Percentiles rank a stretch among this genome's conserved stretches.
Conservation (phyloP, 208 protist species). For the Crithidia expoeki region DNA sequence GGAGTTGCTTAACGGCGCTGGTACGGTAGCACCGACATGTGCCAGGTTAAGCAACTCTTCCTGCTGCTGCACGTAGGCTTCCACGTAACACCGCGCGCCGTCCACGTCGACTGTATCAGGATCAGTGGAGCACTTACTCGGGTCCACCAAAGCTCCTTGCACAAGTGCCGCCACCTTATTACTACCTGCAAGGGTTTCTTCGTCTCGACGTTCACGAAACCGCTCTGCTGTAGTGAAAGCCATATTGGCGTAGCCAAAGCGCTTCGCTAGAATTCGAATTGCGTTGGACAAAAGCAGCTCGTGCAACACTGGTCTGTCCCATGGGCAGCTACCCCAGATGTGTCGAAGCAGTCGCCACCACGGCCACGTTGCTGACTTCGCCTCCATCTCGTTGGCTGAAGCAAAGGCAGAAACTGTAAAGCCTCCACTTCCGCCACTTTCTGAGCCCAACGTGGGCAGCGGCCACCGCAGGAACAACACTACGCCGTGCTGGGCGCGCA, state of each 20-base stretch:
- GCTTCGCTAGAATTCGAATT: constrained; percentile 53
- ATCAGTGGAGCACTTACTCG: constrained; percentile 22
- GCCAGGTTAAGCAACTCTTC: not conserved
- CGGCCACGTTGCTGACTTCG: constrained; percentile 10
- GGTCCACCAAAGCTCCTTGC: constrained; percentile 12
- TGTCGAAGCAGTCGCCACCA: constrained; percentile 62
- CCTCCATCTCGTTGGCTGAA: constrained; percentile 2
- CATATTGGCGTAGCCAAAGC: constrained; percentile 50
- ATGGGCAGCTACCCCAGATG: constrained; percentile 47
- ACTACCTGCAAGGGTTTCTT: not conserved
- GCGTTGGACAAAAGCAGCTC: constrained; percentile 79
- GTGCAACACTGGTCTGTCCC: constrained; percentile 31
- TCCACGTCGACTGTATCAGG: constrained; percentile 42
- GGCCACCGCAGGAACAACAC: constrained; percentile 74
- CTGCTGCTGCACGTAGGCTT: constrained; percentile 39
- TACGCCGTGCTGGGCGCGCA: constrained; percentile 54
- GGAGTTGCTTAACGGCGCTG: not conserved
- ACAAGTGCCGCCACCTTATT: no score
- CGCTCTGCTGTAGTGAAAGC: constrained; percentile 12
- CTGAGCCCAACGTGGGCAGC: not conserved
- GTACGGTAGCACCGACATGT: not conserved
- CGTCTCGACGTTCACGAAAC: constrained; percentile 15
- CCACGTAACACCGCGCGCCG: constrained; percentile 46
- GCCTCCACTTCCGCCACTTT: not conserved
- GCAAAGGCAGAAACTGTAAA: constrained; percentile 2